Conservation (phyloP, 192 early-diverging fungal genomes). For the Backusella macrospora region DNA sequence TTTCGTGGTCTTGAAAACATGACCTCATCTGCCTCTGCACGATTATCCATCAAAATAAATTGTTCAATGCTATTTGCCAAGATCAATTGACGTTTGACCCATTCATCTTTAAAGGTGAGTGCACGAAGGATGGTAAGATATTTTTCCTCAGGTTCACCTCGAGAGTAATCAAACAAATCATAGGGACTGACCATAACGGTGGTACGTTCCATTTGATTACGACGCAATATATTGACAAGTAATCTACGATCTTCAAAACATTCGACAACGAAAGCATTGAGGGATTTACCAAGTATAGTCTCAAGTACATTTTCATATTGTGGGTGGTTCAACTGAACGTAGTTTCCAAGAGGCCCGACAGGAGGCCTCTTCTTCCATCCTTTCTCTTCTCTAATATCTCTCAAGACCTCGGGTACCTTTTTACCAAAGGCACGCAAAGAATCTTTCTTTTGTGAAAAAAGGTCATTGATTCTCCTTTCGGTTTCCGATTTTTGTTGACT, state of each 20-base stretch:
- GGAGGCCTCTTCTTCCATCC: slow-evolving; percentile 52
- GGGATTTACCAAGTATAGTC: slow-evolving; percentile 56
- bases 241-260: slow-evolving; percentile 61
- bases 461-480: slow-evolving; percentile 40
- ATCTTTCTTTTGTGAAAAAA: slow-evolving; percentile 67
- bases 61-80: slow-evolving; percentile 68
- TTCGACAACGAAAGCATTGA: slow-evolving; percentile 75
- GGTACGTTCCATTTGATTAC: slow-evolving; percentile 47
- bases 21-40: slow-evolving; percentile 53
- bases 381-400: slow-evolving; percentile 46
- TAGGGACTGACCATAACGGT: slow-evolving; percentile 63
- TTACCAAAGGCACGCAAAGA: slow-evolving; percentile 75
- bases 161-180: slow-evolving; percentile 70
- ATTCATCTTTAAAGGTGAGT: slow-evolving; percentile 62
- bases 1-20: slow-evolving; percentile 62
- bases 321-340: slow-evolving; percentile 59
- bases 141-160: slow-evolving; percentile 61
- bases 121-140: slow-evolving; percentile 67
- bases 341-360: slow-evolving; percentile 72
- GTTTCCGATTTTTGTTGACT: background rate
- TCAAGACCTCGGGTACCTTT: slow-evolving; percentile 62
- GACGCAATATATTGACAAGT: slow-evolving; percentile 57
- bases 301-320: slow-evolving; percentile 66
- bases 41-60: slow-evolving; percentile 64
- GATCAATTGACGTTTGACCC: slow-evolving; percentile 77